Percentiles rank a stretch among this genome's conserved stretches.
phyloP scores from a whole-genome alignment of 78 protist species.

The Chrysochromulina tobinii region DNA sequence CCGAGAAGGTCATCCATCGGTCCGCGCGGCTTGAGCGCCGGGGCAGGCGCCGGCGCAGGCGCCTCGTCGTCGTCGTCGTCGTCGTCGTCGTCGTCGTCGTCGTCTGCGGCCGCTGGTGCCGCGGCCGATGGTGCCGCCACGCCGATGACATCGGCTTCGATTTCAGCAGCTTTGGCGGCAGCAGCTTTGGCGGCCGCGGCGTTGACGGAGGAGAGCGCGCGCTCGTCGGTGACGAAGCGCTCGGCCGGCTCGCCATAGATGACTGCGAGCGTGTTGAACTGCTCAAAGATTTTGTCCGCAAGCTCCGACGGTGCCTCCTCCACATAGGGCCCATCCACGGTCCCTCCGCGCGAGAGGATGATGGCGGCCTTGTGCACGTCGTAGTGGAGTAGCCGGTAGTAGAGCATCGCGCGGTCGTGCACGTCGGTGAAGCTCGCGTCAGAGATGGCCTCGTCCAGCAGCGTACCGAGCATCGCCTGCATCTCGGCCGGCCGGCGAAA shows the following conservation, averaged over 20 bases:
- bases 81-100: not conserved
- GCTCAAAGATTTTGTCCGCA: slow-evolving; percentile 79
- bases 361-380: slow-evolving; percentile 18
- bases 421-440: slow-evolving; percentile 74
- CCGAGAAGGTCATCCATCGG: not conserved
- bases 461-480: slow-evolving; percentile 3
- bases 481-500: slow-evolving; percentile 54
- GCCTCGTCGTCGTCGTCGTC: not conserved
- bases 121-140: not conserved
- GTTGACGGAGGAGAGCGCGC: not conserved
- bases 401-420: slow-evolving; percentile 85
- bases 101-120: not conserved
- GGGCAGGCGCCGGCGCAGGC: not conserved
- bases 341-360: not conserved
- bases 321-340: not conserved
- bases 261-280: slow-evolving; percentile 85
- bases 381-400: slow-evolving; percentile 70
- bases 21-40: not conserved
- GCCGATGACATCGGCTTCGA: not conserved
- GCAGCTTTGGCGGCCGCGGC: not conserved
- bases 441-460: slow-evolving; percentile 52
- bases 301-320: slow-evolving; percentile 7
- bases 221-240: slow-evolving; percentile 46
- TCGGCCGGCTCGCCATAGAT: slow-evolving; percentile 71
- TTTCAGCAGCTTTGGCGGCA: not conserved